Evolutionary conservation across 2,329 filamentous ascomycete species (phyloP), one percentile per base, ranked within the genome.

Genomic region (Cytospora leucostoma): DNA sequence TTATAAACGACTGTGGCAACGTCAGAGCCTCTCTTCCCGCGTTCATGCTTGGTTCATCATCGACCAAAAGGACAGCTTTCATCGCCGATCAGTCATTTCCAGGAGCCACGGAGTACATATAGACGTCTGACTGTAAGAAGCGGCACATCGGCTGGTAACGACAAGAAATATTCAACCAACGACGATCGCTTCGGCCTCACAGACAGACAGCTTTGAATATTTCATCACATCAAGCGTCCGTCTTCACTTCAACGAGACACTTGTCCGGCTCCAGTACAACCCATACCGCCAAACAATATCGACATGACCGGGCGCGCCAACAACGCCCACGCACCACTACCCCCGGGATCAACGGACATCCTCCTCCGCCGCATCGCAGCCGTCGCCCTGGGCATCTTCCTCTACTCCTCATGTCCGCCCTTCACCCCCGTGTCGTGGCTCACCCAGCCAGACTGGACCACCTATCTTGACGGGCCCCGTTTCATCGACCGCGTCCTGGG

Each of bases 391-490:
- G 64, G 61, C 50, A 49, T 66, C 57, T 50, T 64, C 50, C 51
- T 65, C 27, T 61, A 51, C 49, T 44, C 27, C 12, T 34, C 54
- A 34, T 40, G 50, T 13, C 37, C 50, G 15, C 40, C 50, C 34
- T 56, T 66, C 52, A 47, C 57, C 21, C 64, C 64, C 8, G 61
- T 66, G 21, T 66, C 64, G 4, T 66, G 64, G 64, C 33, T 66
- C 40, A 61, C 57, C 13, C 64, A 66, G 40, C 49, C 61, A 13
- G 53, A 64, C 61, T 66, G 53, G 49, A 19, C 51, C 52, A 66
- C 64, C 4, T 47, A 52, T n/a, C 50, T 66, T 17, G 61, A 66
- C 35, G 64, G 64, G n/a, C 61, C 61, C 8, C 44, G 44, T 34
- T 34, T 66, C 12, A 49, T 57, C 50, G 64, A 66, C 61, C 64